Evolutionary conservation across 2,329 filamentous ascomycete genomes (phyloP).

Genomic region (Lecanicillium sp.): DNA sequence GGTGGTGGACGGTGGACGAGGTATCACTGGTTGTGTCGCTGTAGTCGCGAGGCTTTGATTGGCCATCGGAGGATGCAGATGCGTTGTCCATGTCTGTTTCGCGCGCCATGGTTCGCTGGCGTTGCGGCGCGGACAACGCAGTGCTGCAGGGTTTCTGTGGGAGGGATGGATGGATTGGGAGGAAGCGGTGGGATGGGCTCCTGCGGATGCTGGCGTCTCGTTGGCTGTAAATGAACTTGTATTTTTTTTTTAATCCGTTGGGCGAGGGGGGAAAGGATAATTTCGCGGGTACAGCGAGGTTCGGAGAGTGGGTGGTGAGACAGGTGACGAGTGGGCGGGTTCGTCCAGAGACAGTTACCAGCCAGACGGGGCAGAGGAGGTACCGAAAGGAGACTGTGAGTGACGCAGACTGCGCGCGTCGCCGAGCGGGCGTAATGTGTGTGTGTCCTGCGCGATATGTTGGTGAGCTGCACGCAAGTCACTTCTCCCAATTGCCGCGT

Average conservation of each 20-base stretch:
- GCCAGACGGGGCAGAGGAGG: too few relatives aligned
- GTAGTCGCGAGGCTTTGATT: conserved; percentile 42
- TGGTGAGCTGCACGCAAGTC: too few relatives aligned
- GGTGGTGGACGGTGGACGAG: conserved; percentile 5
- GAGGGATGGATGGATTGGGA: conserved; percentile 3
- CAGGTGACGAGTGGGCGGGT: too few relatives aligned
- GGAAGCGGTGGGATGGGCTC: conserved; percentile 2
- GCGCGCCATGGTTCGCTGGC: conserved; percentile 27
- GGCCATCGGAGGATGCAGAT: conserved; percentile 32
- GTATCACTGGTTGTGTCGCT: conserved; percentile 26
- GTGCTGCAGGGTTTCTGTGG: conserved; percentile 8
- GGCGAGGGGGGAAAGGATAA: conserved; percentile 7
- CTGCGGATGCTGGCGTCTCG: background rate
- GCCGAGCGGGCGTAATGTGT: too few relatives aligned
- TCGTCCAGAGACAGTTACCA: too few relatives aligned
- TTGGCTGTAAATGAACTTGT: background rate
- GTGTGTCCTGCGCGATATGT: too few relatives aligned
- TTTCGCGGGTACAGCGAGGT: background rate
- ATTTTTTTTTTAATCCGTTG: too few relatives aligned
- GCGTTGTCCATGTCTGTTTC: conserved; percentile 41
- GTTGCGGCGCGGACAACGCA: conserved; percentile 9
- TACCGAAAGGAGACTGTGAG: too few relatives aligned
- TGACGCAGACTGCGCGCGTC: too few relatives aligned
- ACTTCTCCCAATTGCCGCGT: too few relatives aligned
- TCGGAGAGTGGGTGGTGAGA: background rate